Base-by-base conservation (phyloP, 305 asterid species). In the Solanum chacoense region DNA sequence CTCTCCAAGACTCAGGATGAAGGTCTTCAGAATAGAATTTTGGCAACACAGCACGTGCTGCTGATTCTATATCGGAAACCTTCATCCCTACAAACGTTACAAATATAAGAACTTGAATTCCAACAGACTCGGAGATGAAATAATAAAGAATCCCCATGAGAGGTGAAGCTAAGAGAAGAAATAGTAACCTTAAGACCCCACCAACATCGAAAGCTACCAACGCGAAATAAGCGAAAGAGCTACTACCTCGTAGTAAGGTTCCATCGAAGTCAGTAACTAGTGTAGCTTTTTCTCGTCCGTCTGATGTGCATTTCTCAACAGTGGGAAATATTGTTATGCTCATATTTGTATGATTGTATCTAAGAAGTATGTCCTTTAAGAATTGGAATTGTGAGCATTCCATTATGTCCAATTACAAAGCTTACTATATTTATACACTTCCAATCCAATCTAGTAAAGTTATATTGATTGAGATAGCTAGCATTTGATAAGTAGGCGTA, bases 151-250 rank as follows among this genome's bases (percentile, higher is more conserved):
- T 16, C 20, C 87, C 89, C 0, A 90, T 90, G 0, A 92, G 0
- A 8, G 95, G 95, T 36, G 93, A 37, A 7, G 87, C 84, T 34
- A 91, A 63, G 50, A 91, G 90, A 32, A 93, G 80, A 34, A 93
- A 45, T 2, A 92, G 87, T 24, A 92, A 90, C 85, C 94, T 89
- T 59, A 92, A 37, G 20, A 92, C 42, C 5, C 95, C 93, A 34
- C 91, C 92, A 22, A 90, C 92, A 36, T 93, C 95, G 65, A 92
- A 91, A 5, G 94, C 95, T 6, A 90, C 81, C n/a, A 93, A 88
- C 24, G 92, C 92, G 10, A 90, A 93, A 71, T 91, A 93, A 20
- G 94, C 88, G 74, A 93, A 93, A 3, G 93, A 69, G n/a, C 87
- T 88, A 1, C 90, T 11, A 86, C 7, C 6, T 38, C 35, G 5